Conservation (phyloP, 768 basidiomycete species). For the Tricholoma flavovirens region DNA sequence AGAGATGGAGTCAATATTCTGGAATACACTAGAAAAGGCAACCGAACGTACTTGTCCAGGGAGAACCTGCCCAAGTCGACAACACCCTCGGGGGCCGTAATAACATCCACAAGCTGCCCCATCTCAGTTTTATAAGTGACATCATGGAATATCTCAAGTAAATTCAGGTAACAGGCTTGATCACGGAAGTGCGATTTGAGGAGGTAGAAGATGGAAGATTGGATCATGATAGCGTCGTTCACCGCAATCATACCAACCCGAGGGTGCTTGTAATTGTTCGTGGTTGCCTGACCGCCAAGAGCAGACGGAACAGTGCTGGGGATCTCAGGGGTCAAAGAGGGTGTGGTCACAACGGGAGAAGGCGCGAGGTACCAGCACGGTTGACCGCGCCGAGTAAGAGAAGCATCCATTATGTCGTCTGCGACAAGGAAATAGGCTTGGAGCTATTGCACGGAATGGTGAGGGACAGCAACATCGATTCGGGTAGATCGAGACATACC, state of each 20-base stretch:
- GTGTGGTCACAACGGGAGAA: slow-evolving; percentile 16
- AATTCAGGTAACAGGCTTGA: slow-evolving; percentile 79
- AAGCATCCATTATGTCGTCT: slow-evolving; percentile 96
- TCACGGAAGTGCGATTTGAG: slow-evolving; percentile 81
- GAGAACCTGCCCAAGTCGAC: slow-evolving; percentile 90
- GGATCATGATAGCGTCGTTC: slow-evolving; percentile 97
- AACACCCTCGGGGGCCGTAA: slow-evolving; percentile 87
- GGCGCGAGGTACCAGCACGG: slow-evolving; percentile 83
- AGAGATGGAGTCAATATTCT: not conserved
- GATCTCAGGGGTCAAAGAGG: slow-evolving; percentile 8
- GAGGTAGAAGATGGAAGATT: slow-evolving; percentile 87
- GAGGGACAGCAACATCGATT: not conserved
- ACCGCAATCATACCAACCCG: slow-evolving; percentile 80
- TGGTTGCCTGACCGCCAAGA: not conserved
- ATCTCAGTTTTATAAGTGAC: slow-evolving; percentile 89
- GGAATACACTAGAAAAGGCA: not conserved
- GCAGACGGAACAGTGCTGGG: not conserved
- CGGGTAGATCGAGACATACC: slow-evolving; percentile 38
- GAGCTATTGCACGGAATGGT: slow-evolving; percentile 44
- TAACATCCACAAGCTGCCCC: slow-evolving; percentile 92
- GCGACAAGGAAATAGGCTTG: slow-evolving; percentile 97
- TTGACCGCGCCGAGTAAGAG: slow-evolving; percentile 89
- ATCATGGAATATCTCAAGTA: slow-evolving; percentile 91
- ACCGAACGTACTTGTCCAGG: slow-evolving; percentile 54
- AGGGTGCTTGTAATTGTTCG: slow-evolving; percentile 22